These are phyloP conservation scores for Hypoxylon lenormandii DNA, from an alignment of 495 filamentous ascomycete genomes.

Conservation along the genomic window DNA sequence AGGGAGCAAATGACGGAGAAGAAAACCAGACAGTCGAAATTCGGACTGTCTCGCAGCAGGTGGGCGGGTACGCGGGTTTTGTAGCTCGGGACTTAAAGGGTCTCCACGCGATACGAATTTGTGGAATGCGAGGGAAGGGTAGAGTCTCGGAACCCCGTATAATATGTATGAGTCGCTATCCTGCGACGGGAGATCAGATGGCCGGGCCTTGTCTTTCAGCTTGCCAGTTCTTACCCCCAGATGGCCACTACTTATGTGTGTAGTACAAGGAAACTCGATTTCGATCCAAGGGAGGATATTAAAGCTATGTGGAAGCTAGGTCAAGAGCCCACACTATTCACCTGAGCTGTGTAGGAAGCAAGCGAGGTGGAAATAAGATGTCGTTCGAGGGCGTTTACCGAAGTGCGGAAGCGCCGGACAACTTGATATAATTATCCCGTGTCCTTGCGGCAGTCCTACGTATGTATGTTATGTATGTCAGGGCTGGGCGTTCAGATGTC, in stretches of 20 bases:
- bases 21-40: conserved; percentile 29
- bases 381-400: conserved; percentile 13
- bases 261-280: conserved; percentile 13
- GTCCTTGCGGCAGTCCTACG: conserved; percentile 3
- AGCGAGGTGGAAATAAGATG: conserved; percentile 5
- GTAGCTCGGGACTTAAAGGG: conserved; percentile 47
- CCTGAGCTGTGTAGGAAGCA: background rate
- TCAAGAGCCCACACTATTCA: background rate
- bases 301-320: conserved; percentile 5
- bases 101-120: conserved; percentile 54
- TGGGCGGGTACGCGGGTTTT: conserved; percentile 51
- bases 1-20: conserved; percentile 27
- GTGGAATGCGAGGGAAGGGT: conserved; percentile 50
- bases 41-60: conserved; percentile 39
- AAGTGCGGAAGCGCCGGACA: conserved; percentile 42
- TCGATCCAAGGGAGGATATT: conserved; percentile 1
- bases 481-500: conserved; percentile 21
- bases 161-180: conserved; percentile 45
- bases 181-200: conserved; percentile 44
- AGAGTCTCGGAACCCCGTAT: conserved; percentile 51
- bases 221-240: background rate
- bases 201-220: conserved; percentile 32
- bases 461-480: no score
- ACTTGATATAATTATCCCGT: conserved; percentile 30
- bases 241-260: conserved; percentile 6